These are phyloP conservation scores for Euphorbia celastroides DNA, from an alignment of 441 rosid species.

Conservation along the genomic window DNA sequence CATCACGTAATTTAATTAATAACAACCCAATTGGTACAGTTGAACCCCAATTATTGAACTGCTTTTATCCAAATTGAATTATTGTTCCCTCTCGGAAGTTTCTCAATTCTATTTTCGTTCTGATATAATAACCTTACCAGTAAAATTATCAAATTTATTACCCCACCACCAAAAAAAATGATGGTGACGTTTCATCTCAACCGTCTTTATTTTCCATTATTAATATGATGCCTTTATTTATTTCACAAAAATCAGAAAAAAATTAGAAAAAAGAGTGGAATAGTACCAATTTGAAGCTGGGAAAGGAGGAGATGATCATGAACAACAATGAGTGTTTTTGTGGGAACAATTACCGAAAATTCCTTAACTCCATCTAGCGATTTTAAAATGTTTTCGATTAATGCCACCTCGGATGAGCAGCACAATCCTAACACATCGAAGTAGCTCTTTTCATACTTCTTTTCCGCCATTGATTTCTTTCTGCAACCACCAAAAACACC, in stretches of 20 bases:
- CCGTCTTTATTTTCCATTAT: background rate
- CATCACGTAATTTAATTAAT: background rate
- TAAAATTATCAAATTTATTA: too few species aligned
- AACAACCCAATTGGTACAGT: background rate
- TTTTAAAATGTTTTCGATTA: conserved; percentile 58
- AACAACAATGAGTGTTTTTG: conserved; percentile 76
- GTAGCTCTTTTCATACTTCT: conserved; percentile 64
- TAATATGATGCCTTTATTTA: background rate
- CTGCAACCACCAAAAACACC: background rate
- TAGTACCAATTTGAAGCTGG: conserved; percentile 67
- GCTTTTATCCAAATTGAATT: background rate
- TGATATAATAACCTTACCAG: too few species aligned
- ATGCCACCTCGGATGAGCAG: conserved; percentile 81
- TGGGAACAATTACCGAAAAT: conserved; percentile 60
- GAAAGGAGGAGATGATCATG: conserved; percentile 64
- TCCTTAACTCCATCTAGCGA: conserved; percentile 63
- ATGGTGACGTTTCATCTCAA: background rate
- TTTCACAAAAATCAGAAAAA: background rate
- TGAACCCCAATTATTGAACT: background rate
- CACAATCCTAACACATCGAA: conserved; percentile 86
- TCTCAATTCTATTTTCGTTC: too few species aligned
- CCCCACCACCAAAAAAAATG: background rate
- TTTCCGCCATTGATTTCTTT: background rate
- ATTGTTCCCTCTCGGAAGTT: too few species aligned
- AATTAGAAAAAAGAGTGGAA: too few species aligned